phyloP scores from a whole-genome alignment of 2,329 filamentous ascomycete genomes.

The Shiraia sp. region DNA sequence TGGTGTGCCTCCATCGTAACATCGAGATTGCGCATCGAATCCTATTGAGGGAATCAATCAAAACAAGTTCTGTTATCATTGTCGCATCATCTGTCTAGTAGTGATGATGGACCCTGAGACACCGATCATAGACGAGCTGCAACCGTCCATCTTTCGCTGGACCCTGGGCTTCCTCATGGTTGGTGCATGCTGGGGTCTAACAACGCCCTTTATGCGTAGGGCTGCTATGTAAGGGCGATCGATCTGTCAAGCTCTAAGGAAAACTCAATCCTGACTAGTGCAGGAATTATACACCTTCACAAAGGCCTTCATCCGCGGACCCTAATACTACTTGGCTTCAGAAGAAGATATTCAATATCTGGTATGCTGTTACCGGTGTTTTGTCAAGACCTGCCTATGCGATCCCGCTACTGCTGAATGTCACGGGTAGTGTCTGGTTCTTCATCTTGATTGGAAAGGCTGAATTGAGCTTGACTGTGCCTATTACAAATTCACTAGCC shows the following conservation, averaged over 20 bases:
- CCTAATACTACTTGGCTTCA: conserved; percentile 61
- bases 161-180: conserved; percentile 87
- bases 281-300: conserved; percentile 63
- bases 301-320: conserved; percentile 37
- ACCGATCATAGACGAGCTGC: conserved; percentile 25
- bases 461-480: conserved; percentile 89
- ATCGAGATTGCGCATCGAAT: too few species aligned
- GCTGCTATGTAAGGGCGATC: conserved; percentile 64
- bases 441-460: conserved; percentile 91
- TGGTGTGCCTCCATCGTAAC: too few species aligned
- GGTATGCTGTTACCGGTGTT: conserved; percentile 78
- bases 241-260: not conserved
- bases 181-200: conserved; percentile 89
- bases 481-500: conserved; percentile 90
- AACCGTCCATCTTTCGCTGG: conserved; percentile 71
- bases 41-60: too few species aligned
- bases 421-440: conserved; percentile 96
- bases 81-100: not conserved
- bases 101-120: conserved; percentile 36
- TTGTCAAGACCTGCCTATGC: conserved; percentile 82
- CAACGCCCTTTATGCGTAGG: conserved; percentile 83
- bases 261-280: conserved; percentile 2
- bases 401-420: conserved; percentile 79
- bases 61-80: too few species aligned
- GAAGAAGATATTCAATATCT: conserved; percentile 64